These are phyloP conservation scores for Lactarius deliciosus DNA, from an alignment of 768 basidiomycete species.

Conservation along the genomic window DNA sequence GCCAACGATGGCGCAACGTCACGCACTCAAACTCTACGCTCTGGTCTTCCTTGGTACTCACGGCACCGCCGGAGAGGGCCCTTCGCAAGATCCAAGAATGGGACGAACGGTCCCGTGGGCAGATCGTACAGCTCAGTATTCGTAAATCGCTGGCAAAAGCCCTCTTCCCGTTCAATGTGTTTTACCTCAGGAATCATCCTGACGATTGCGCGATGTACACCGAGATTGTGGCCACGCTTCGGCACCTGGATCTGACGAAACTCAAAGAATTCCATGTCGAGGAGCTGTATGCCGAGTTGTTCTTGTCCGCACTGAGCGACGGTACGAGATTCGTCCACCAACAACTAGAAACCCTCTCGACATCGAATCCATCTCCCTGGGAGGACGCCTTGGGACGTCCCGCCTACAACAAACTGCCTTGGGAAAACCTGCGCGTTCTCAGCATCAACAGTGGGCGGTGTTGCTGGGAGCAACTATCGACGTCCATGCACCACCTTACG, in stretches of 20 bases:
- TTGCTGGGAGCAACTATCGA: slow-evolving; percentile 4
- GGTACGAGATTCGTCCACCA: neutral
- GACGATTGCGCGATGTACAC: slow-evolving; percentile 24
- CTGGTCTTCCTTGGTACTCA: slow-evolving; percentile 61
- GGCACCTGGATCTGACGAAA: slow-evolving; percentile 5
- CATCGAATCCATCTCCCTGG: neutral
- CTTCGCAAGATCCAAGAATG: slow-evolving; percentile 56
- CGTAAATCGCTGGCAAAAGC: slow-evolving; percentile 28
- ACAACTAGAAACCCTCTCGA: slow-evolving; percentile 11
- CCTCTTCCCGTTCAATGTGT: slow-evolving; percentile 26
- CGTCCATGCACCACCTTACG: slow-evolving; percentile 13
- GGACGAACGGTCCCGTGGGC: slow-evolving; percentile 54
- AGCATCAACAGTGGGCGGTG: slow-evolving; percentile 7
- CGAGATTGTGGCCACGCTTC: slow-evolving; percentile 1
- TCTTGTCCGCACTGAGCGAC: neutral
- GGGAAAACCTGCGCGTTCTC: slow-evolving; percentile 11
- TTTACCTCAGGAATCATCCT: neutral
- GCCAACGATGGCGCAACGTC: slow-evolving; percentile 59
- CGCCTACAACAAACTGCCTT: neutral
- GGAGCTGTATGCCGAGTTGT: neutral
- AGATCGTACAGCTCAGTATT: slow-evolving; percentile 36
- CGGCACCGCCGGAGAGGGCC: slow-evolving; percentile 42
- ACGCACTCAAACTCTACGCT: slow-evolving; percentile 51
- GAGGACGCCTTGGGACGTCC: neutral
- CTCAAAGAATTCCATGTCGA: slow-evolving; percentile 15